These are phyloP conservation scores for Aspergillus ustus DNA, from an alignment of 2,329 filamentous ascomycete genomes.

Conservation along the genomic window DNA sequence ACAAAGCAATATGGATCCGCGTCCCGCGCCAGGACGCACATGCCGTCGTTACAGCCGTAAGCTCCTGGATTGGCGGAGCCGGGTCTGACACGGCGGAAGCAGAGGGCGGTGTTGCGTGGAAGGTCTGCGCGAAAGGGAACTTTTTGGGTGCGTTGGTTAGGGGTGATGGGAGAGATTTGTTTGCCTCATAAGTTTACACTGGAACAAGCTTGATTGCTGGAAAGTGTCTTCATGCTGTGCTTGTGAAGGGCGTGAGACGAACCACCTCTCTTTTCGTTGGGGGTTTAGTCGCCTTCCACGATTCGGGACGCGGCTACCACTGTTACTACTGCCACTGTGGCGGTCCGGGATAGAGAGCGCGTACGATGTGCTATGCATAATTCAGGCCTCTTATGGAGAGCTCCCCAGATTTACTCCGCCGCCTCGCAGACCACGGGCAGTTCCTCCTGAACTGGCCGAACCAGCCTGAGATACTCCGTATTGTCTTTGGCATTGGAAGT, in stretches of 20 bases:
- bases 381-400: neutral
- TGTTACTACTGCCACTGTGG: neutral
- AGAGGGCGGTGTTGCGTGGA: conserved; percentile 40
- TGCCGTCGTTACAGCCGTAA: conserved; percentile 49
- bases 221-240: neutral
- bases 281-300: neutral
- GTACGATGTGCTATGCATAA: neutral
- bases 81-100: conserved; percentile 23
- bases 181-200: conserved; percentile 28
- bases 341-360: neutral
- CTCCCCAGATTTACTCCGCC: neutral
- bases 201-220: neutral
- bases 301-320: neutral
- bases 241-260: no score
- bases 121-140: conserved; percentile 44
- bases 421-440: neutral
- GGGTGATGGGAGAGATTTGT: conserved; percentile 41
- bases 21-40: conserved; percentile 50
- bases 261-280: no score
- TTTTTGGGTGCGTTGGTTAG: conserved; percentile 40
- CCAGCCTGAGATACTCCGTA: no score
- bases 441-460: neutral
- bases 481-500: neutral
- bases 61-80: conserved; percentile 50
- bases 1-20: conserved; percentile 46